Evolutionary conservation across 225 moss, liverwort and hornwort genomes (phyloP).

Genomic region (Physcomitrium patens): DNA sequence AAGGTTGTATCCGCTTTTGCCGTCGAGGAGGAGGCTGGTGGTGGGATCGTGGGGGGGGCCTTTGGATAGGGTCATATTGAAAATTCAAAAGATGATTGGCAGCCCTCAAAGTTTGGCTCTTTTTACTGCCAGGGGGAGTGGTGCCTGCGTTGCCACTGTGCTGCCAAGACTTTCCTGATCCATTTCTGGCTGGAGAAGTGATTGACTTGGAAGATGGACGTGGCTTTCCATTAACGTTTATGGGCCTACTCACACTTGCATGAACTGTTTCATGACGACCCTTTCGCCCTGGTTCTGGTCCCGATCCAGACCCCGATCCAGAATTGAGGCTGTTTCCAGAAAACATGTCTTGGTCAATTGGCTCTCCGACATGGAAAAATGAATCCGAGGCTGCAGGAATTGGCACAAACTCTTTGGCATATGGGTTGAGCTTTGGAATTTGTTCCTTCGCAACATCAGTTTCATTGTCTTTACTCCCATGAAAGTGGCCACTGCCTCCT

Average conservation of each 20-base stretch:
- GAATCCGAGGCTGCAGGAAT: constrained; percentile 52
- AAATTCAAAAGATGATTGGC: constrained; percentile 88
- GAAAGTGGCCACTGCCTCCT: constrained; percentile 74
- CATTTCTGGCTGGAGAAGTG: constrained; percentile 51
- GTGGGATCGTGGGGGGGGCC: constrained; percentile 68
- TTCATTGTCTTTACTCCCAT: constrained; percentile 44
- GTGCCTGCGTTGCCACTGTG: constrained; percentile 44
- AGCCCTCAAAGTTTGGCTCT: constrained; percentile 69
- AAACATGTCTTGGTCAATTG: constrained; percentile 41
- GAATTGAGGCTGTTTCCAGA: constrained; percentile 29
- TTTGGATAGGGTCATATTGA: constrained; percentile 89
- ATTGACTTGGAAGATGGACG: constrained; percentile 35
- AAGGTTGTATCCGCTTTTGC: constrained; percentile 79
- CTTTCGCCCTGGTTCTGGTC: constrained; percentile 51
- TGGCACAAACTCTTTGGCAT: constrained; percentile 89
- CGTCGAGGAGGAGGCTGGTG: constrained; percentile 50
- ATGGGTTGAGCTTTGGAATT: constrained; percentile 73
- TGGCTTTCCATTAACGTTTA: constrained; percentile 38
- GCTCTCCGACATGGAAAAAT: constrained; percentile 45
- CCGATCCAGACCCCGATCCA: constrained; percentile 38
- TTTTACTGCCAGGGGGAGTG: constrained; percentile 67
- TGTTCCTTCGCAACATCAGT: constrained; percentile 37
- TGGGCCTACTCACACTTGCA: constrained; percentile 64
- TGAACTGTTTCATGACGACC: constrained; percentile 43
- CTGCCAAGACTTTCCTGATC: constrained; percentile 61